Conservation (phyloP, 345 rosid species). For the Lagerstroemia speciosa region DNA sequence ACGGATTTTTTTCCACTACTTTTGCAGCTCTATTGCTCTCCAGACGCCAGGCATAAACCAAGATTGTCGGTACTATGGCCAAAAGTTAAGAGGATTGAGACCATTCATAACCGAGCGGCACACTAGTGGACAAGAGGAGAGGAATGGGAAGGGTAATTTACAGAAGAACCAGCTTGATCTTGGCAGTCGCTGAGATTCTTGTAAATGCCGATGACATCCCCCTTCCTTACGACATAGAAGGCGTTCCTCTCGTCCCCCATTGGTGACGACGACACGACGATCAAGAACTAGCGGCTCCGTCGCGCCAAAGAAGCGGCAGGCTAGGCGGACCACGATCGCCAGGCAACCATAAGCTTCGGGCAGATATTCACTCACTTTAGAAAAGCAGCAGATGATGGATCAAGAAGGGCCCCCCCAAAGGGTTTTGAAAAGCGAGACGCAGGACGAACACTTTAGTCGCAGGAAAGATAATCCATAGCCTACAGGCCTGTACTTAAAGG, state of each 20-base stretch:
- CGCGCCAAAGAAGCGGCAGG: not conserved
- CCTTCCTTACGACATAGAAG: slow-evolving; percentile 78
- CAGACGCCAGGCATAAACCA: not conserved
- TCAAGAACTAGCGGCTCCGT: not conserved
- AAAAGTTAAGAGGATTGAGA: not conserved
- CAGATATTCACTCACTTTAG: not conserved
- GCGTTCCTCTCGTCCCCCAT: slow-evolving; percentile 44
- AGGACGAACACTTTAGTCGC: too few relatives aligned
- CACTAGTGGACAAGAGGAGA: not conserved
- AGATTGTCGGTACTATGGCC: not conserved
- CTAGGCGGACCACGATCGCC: not conserved
- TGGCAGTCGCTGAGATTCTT: slow-evolving; percentile 58
- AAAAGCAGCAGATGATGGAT: not conserved
- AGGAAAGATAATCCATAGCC: too few relatives aligned
- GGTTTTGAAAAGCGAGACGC: too few relatives aligned
- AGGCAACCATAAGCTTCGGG: not conserved
- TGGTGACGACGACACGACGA: slow-evolving; percentile 1
- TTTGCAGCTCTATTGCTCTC: not conserved
- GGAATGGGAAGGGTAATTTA: slow-evolving; percentile 11
- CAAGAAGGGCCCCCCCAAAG: too few relatives aligned
- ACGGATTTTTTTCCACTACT: not conserved
- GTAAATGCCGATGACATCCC: slow-evolving; percentile 70
- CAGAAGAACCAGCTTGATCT: slow-evolving; percentile 80
- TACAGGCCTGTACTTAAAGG: too few relatives aligned
- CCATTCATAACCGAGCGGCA: too few relatives aligned